Conservation (phyloP, 2,329 filamentous ascomycete species). For the Fusarium liriodendri region DNA sequence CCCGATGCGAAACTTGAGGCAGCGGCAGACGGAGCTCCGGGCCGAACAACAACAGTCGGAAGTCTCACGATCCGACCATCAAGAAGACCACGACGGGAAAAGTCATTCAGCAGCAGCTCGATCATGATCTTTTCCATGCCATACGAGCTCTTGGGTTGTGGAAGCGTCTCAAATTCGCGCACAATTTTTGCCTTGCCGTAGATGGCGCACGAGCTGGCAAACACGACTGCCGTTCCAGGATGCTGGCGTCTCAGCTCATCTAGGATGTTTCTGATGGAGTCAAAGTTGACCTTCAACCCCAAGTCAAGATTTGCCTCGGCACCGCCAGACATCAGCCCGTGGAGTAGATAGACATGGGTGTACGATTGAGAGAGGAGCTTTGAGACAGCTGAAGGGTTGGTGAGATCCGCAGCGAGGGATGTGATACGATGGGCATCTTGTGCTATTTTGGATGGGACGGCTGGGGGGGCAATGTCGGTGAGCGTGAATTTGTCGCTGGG, state of each 20-base stretch:
- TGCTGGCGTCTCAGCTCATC: conserved; percentile 59
- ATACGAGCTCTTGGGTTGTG: conserved; percentile 66
- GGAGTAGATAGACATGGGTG: conserved; percentile 66
- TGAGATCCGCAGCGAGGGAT: conserved; percentile 50
- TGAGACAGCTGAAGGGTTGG: conserved; percentile 37
- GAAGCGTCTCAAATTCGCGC: conserved; percentile 40
- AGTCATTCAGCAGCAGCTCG: conserved; percentile 53
- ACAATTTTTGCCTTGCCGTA: conserved; percentile 54
- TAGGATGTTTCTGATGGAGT: conserved; percentile 63
- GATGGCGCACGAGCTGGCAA: conserved; percentile 68
- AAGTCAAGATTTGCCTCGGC: conserved; percentile 68
- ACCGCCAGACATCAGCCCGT: conserved; percentile 72
- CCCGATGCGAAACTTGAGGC: conserved; percentile 70
- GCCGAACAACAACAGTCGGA: conserved; percentile 70
- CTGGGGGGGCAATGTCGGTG: conserved; percentile 65
- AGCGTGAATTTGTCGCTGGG: conserved; percentile 58
- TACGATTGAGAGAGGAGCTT: conserved; percentile 47
- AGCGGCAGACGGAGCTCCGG: conserved; percentile 68
- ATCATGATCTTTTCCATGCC: conserved; percentile 72
- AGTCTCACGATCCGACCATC: conserved; percentile 67
- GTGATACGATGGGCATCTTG: conserved; percentile 40
- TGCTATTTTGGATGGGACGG: conserved; percentile 53
- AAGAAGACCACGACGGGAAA: conserved; percentile 63
- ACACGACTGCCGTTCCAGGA: conserved; percentile 64
- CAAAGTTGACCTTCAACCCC: conserved; percentile 67